A percentile compares a stretch with the other conserved stretches of the same genome.
phyloP scores from a whole-genome alignment of 495 filamentous ascomycete genomes.

The Hypoxylon intermedium region DNA sequence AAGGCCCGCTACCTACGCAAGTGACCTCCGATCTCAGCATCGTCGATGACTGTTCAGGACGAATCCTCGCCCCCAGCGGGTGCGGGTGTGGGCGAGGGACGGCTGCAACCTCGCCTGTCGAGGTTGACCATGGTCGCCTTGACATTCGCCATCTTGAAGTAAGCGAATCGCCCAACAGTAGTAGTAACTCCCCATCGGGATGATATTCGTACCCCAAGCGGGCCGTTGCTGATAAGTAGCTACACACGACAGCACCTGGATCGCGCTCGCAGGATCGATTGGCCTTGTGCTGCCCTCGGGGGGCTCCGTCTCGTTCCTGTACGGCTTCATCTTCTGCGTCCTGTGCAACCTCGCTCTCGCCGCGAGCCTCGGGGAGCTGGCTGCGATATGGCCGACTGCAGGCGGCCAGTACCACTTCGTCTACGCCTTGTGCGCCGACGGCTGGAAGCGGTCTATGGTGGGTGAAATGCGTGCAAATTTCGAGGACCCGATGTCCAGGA shows the following conservation, averaged over 20 bases:
- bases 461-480: not conserved
- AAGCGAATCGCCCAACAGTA: conserved; percentile 3
- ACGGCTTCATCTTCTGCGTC: conserved; percentile 49
- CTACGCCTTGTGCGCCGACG: conserved; percentile 46
- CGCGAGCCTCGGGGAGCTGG: conserved; percentile 57
- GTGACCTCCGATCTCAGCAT: not conserved
- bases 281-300: conserved; percentile 45
- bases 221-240: not conserved
- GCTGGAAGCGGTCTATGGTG: conserved; percentile 44
- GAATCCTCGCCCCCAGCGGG: conserved; percentile 18
- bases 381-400: conserved; percentile 59
- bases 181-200: too few relatives aligned
- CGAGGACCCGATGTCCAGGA: not conserved
- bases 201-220: too few relatives aligned
- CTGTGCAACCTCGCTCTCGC: conserved; percentile 53
- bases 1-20: too few relatives aligned
- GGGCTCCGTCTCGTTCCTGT: conserved; percentile 44
- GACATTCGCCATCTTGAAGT: conserved; percentile 49
- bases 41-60: conserved; percentile 15
- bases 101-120: conserved; percentile 41
- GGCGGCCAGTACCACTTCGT: conserved; percentile 62
- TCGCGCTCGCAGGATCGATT: conserved; percentile 46
- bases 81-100: conserved; percentile 37
- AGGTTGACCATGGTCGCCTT: conserved; percentile 43
- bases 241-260: conserved; percentile 40